Percentiles rank a stretch among this genome's conserved stretches.
These are phyloP conservation scores for Daedaleopsis nitida DNA, from an alignment of 768 basidiomycete species.

Conservation along the genomic window DNA sequence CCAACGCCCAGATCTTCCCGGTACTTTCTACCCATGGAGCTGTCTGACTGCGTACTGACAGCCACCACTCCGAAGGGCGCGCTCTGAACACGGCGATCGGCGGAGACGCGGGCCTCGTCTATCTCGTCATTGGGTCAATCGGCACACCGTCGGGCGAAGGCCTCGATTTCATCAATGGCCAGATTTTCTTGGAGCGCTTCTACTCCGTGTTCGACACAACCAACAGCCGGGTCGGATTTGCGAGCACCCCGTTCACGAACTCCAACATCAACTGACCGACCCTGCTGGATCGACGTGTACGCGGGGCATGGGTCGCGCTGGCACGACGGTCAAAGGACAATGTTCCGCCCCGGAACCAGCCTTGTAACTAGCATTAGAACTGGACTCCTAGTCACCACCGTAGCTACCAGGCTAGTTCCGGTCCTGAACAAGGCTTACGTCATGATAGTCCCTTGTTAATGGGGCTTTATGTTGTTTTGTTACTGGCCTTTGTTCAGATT, in stretches of 20 bases:
- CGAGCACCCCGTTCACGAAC: conserved; percentile 49
- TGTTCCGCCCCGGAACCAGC: too few species aligned
- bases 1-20: conserved; percentile 37
- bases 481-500: too few species aligned
- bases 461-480: too few species aligned
- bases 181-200: conserved; percentile 60
- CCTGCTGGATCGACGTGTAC: too few species aligned
- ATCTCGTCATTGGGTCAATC: conserved; percentile 39
- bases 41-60: not conserved
- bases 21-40: not conserved
- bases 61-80: conserved; percentile 11
- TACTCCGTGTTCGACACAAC: conserved; percentile 66
- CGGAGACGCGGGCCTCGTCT: conserved; percentile 37
- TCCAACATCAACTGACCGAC: conserved; percentile 44
- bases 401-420: too few species aligned
- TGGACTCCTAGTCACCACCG: too few species aligned
- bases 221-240: conserved; percentile 57
- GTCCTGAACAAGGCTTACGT: too few species aligned
- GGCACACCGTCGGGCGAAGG: conserved; percentile 46
- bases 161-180: conserved; percentile 59
- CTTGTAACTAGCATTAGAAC: too few species aligned
- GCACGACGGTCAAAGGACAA: too few species aligned
- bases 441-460: too few species aligned
- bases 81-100: conserved; percentile 46
- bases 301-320: too few species aligned